Evolutionary conservation across 202 grass and related monocot genomes (phyloP).

Genomic region (Cymbopogon flexuosus): DNA sequence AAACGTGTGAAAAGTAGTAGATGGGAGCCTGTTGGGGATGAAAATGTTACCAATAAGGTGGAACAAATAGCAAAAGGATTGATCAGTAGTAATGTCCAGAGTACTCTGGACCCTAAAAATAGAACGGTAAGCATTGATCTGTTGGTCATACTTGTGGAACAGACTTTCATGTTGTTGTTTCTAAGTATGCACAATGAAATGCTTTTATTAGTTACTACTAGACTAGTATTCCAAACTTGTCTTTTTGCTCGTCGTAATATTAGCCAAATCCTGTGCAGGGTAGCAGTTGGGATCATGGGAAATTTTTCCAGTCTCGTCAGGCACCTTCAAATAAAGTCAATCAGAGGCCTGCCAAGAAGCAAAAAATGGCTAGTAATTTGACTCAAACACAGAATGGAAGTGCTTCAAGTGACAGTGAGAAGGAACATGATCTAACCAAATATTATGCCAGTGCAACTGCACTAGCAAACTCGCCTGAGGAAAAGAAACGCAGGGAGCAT

Average conservation of each 20-base stretch:
- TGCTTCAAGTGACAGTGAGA: constrained; percentile 78
- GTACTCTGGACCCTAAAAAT: constrained; percentile 32
- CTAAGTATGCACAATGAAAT: neutral
- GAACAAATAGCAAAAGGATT: constrained; percentile 38
- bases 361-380: constrained; percentile 34
- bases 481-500: constrained; percentile 85
- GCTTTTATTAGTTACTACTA: neutral
- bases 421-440: constrained; percentile 74
- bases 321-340: constrained; percentile 38
- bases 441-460: constrained; percentile 61
- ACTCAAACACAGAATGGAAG: constrained; percentile 48
- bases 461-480: constrained; percentile 74
- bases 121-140: constrained; percentile 33
- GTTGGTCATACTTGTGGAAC: neutral
- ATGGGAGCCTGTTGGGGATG: constrained; percentile 76
- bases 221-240: neutral
- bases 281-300: constrained; percentile 39
- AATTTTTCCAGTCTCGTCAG: constrained; percentile 36
- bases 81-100: constrained; percentile 24
- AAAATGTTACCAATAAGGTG: constrained; percentile 51
- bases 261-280: constrained; percentile 28
- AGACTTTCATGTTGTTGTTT: neutral
- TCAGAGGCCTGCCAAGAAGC: constrained; percentile 49
- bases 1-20: constrained; percentile 76
- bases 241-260: neutral